Percentiles rank a stretch among this genome's conserved stretches.
These are phyloP conservation scores for Schwanniomyces yamadae DNA, from an alignment of 805 yeast species.

Conservation along the genomic window DNA sequence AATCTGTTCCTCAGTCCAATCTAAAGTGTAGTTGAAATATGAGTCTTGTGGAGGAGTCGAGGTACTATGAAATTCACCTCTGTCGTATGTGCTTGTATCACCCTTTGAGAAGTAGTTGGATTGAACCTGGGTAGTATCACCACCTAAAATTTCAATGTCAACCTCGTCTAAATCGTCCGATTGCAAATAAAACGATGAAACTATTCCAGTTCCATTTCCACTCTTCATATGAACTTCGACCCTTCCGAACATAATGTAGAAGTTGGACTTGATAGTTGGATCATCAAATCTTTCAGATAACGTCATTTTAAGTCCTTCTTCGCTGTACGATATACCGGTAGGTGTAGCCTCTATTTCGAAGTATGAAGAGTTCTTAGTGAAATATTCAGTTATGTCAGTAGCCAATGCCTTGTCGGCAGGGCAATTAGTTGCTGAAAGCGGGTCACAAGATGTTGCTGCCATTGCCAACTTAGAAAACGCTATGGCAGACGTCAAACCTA, in stretches of 20 bases:
- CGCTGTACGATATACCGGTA: conserved; percentile 29
- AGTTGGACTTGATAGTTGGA: conserved; percentile 71
- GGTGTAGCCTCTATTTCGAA: conserved; percentile 45
- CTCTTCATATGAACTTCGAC: conserved; percentile 68
- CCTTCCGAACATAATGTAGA: conserved; percentile 84
- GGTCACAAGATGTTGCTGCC: conserved; percentile 19
- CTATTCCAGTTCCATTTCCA: conserved; percentile 74
- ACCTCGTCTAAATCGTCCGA: conserved; percentile 84
- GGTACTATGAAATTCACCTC: conserved; percentile 70
- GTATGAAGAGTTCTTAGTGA: conserved; percentile 45
- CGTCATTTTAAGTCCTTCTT: conserved; percentile 59
- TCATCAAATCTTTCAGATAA: conserved; percentile 63
- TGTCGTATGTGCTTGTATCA: conserved; percentile 66
- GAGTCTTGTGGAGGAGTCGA: conserved; percentile 49
- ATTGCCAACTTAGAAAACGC: conserved; percentile 7
- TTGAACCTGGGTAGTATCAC: conserved; percentile 71
- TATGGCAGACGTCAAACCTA: not conserved
- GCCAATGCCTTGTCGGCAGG: conserved; percentile 60
- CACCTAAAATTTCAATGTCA: conserved; percentile 83
- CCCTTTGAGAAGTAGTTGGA: conserved; percentile 82
- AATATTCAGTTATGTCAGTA: conserved; percentile 50
- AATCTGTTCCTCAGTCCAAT: conserved; percentile 67
- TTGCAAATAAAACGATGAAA: conserved; percentile 76
- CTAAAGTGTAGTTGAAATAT: conserved; percentile 76
- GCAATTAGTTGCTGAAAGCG: conserved; percentile 21